Evolutionary conservation across 176 grass and related monocot genomes (phyloP).

Genomic region (Musa itinerans): DNA sequence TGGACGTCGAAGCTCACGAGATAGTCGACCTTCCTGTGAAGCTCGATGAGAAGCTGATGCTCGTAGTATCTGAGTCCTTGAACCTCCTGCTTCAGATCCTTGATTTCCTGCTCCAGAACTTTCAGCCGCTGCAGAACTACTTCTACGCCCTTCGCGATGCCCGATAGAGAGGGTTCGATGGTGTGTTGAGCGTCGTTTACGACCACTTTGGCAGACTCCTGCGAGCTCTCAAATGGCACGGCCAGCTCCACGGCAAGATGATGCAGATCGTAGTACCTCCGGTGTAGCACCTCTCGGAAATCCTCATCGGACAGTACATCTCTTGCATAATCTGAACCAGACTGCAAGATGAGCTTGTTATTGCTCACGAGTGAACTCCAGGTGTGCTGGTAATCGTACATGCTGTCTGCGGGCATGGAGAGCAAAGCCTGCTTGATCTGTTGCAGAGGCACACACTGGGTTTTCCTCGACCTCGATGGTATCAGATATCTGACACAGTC

Average conservation of each 20-base stretch:
- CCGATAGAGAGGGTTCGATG: conserved; percentile 58
- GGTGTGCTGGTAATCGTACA: conserved; percentile 71
- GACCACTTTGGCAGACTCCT: conserved; percentile 2
- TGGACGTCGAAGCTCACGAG: conserved; percentile 67
- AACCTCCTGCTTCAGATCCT: conserved; percentile 78
- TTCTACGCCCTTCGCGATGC: conserved; percentile 86
- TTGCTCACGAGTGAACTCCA: conserved; percentile 57
- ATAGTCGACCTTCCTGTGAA: conserved; percentile 77
- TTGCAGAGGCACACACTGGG: conserved; percentile 54
- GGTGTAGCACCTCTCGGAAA: conserved; percentile 73
- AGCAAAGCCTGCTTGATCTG: conserved; percentile 68
- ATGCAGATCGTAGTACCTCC: conserved; percentile 78
- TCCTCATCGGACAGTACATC: conserved; percentile 75
- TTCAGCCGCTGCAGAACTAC: conserved; percentile 81
- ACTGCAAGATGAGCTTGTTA: conserved; percentile 39
- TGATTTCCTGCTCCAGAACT: conserved; percentile 77
- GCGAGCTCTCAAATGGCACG: conserved; percentile 2
- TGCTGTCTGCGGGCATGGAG: conserved; percentile 65
- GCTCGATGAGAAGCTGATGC: conserved; percentile 60
- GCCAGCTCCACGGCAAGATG: conserved; percentile 69
- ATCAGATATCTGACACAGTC: conserved; percentile 52
- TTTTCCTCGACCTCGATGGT: conserved; percentile 53
- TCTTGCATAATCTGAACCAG: conserved; percentile 54
- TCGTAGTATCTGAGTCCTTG: conserved; percentile 78
- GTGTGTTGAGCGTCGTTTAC: conserved; percentile 30